Conservation (phyloP, 805 yeast species). For the Ogataea methanolica region DNA sequence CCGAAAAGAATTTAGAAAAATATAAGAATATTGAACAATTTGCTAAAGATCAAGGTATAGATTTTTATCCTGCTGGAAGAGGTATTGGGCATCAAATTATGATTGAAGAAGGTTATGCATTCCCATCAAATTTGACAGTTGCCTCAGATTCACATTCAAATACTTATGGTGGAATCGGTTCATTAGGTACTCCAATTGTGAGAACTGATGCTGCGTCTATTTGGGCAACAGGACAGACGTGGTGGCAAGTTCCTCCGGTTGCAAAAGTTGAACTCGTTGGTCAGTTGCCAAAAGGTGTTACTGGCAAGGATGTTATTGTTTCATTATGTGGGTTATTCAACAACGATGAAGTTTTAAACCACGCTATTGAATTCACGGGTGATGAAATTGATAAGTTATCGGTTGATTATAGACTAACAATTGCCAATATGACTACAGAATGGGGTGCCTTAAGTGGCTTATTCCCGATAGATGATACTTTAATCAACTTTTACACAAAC, state of each 20-base stretch:
- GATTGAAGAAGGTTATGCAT: conserved; percentile 99
- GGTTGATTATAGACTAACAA: conserved; percentile 82
- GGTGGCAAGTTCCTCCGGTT: conserved; percentile 99
- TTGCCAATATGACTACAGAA: conserved; percentile 97
- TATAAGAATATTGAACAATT: conserved; percentile 85
- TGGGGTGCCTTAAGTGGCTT: conserved; percentile 98
- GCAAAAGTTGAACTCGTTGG: conserved; percentile 89
- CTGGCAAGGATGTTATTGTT: conserved; percentile 96
- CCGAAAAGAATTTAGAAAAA: conserved; percentile 83
- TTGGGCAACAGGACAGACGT: conserved; percentile 99
- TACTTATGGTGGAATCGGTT: conserved; percentile 95
- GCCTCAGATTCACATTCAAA: conserved; percentile 98
- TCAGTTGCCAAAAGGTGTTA: conserved; percentile 74
- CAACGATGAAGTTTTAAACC: conserved; percentile 88
- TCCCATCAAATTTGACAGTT: conserved; percentile 87
- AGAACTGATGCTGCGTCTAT: conserved; percentile 98
- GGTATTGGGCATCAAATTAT: conserved; percentile 99
- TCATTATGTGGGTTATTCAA: conserved; percentile 92
- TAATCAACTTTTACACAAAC: conserved; percentile 71
- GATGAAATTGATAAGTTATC: conserved; percentile 67
- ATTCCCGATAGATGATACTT: conserved; percentile 87
- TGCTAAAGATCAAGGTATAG: conserved; percentile 87
- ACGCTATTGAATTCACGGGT: conserved; percentile 91
- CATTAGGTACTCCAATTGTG: conserved; percentile 95
- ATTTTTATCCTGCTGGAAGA: conserved; percentile 97